Evolutionary conservation across 306 rosid genomes (phyloP).

Genomic region (Rosa lucieae): DNA sequence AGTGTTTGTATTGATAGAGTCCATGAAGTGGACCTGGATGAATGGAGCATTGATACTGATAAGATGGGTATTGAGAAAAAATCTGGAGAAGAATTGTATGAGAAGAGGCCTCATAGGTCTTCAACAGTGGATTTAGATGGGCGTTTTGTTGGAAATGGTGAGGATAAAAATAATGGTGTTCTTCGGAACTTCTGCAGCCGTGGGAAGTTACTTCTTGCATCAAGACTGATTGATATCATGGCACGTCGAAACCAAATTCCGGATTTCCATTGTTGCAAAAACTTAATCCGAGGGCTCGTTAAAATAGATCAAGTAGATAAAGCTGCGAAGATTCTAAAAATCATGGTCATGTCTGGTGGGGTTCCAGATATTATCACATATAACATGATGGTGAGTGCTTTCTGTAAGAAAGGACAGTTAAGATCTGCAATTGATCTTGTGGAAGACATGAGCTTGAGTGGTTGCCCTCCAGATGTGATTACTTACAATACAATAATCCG

Average conservation of each 20-base stretch:
- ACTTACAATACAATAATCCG: conserved; percentile 79
- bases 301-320: conserved; percentile 44
- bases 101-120: conserved; percentile 34
- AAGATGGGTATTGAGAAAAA: conserved; percentile 28
- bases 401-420: conserved; percentile 59
- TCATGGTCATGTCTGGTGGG: conserved; percentile 81
- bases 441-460: conserved; percentile 79
- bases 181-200: conserved; percentile 58
- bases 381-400: conserved; percentile 71
- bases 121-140: conserved; percentile 41
- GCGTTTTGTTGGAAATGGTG: conserved; percentile 52
- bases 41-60: conserved; percentile 29
- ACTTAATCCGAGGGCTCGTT: conserved; percentile 69
- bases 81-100: conserved; percentile 32
- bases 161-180: conserved; percentile 53
- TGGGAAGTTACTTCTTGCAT: conserved; percentile 60
- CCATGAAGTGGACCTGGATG: conserved; percentile 41
- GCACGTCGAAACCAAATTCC: conserved; percentile 74
- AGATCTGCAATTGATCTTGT: conserved; percentile 58
- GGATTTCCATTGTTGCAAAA: conserved; percentile 61
- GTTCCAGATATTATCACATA: conserved; percentile 73
- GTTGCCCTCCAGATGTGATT: conserved; percentile 82
- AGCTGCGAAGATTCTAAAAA: conserved; percentile 53
- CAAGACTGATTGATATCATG: conserved; percentile 72
- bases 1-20: conserved; percentile 54